Evolutionary conservation across 2,329 filamentous ascomycete genomes (phyloP).

Genomic region (Colletotrichum simmondsii): DNA sequence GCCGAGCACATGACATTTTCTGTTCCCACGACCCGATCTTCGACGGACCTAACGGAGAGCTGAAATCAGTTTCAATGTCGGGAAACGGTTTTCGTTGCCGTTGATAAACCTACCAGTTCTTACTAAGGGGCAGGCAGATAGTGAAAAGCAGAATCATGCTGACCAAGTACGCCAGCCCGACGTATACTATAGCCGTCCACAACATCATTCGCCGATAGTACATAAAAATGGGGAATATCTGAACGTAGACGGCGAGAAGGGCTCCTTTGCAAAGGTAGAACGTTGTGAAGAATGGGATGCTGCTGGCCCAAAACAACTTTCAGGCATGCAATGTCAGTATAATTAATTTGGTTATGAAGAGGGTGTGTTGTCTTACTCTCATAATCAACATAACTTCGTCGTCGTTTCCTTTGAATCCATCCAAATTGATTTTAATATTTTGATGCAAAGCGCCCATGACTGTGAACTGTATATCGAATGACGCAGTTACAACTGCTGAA

Average conservation of each 20-base stretch:
- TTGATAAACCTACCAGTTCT: constrained; percentile 10
- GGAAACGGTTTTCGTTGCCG: not conserved
- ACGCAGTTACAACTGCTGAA: constrained; percentile 15
- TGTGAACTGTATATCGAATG: constrained; percentile 31
- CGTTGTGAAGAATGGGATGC: constrained; percentile 27
- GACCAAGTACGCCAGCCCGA: constrained; percentile 13
- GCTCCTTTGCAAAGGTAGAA: constrained; percentile 31
- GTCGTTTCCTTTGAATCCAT: constrained; percentile 22
- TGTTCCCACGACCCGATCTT: constrained; percentile 5
- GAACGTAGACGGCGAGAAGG: constrained; percentile 26
- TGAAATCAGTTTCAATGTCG: not conserved
- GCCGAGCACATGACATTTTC: constrained; percentile 26
- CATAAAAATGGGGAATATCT: constrained; percentile 30
- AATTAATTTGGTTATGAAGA: too few species aligned
- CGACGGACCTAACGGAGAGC: not conserved
- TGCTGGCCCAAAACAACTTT: constrained; percentile 31
- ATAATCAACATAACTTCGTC: not conserved
- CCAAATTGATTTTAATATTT: constrained; percentile 20
- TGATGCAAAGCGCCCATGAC: constrained; percentile 28
- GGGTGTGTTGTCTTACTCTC: not conserved
- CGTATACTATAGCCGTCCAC: constrained; percentile 18
- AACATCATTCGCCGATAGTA: constrained; percentile 23
- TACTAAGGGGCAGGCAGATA: constrained; percentile 23
- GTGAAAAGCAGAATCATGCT: constrained; percentile 28
- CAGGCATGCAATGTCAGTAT: not conserved